These are phyloP conservation scores for Rosa rugosa DNA, from an alignment of 306 rosid species.

Conservation along the genomic window DNA sequence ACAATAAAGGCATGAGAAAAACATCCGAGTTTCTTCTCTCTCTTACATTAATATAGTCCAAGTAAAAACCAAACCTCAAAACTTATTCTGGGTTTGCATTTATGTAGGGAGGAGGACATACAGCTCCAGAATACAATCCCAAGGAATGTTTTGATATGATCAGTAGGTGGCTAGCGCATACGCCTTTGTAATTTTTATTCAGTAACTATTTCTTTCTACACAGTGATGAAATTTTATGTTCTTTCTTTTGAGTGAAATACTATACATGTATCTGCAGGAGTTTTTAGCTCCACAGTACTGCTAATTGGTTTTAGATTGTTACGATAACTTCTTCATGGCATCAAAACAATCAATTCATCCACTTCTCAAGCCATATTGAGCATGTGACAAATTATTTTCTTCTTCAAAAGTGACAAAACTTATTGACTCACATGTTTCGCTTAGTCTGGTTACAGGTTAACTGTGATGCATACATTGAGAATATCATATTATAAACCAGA, in stretches of 20 bases:
- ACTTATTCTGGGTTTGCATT: neutral
- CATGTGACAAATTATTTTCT: neutral
- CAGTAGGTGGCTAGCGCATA: constrained; percentile 25
- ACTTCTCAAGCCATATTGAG: neutral
- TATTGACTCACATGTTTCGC: neutral
- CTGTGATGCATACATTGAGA: neutral
- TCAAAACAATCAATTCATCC: neutral
- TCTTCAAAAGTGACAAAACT: neutral
- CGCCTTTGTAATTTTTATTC: neutral
- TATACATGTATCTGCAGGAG: neutral
- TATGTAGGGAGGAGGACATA: constrained; percentile 32
- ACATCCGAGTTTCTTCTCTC: neutral
- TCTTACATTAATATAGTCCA: neutral
- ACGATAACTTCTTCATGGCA: neutral
- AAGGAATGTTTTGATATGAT: constrained; percentile 26
- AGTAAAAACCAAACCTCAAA: neutral
- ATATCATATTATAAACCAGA: too few relatives aligned
- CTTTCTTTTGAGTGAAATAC: neutral
- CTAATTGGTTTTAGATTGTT: neutral
- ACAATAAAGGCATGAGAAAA: constrained; percentile 39
- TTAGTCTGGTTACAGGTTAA: neutral
- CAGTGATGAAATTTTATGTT: neutral
- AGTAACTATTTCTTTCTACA: neutral
- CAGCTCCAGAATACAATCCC: constrained; percentile 41
- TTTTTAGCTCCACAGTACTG: neutral